These are phyloP conservation scores for Ophiostoma australiae DNA, from an alignment of 2,329 filamentous ascomycete species.

Conservation along the genomic window DNA sequence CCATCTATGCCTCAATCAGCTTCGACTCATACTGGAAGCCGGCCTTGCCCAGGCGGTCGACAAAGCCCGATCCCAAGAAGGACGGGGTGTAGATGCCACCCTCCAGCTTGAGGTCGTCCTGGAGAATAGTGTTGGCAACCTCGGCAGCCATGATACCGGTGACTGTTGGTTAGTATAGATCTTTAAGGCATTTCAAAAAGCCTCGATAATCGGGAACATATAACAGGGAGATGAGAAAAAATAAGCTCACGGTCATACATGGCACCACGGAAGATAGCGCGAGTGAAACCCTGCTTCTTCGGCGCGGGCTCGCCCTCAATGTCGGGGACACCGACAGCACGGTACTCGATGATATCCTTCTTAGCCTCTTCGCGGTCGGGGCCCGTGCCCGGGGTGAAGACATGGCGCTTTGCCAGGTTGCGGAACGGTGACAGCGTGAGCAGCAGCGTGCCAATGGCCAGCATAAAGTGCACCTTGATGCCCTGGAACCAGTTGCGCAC, in stretches of 20 bases:
- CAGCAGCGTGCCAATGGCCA: constrained; percentile 43
- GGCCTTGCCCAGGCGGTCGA: constrained; percentile 56
- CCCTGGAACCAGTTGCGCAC: constrained; percentile 48
- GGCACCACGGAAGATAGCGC: constrained; percentile 54
- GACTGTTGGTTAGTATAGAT: constrained; percentile 41
- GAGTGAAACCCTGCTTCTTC: constrained; percentile 50
- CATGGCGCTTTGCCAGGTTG: constrained; percentile 40
- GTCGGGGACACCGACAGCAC: constrained; percentile 60
- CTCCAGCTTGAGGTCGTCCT: constrained; percentile 55
- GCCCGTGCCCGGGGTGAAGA: constrained; percentile 53
- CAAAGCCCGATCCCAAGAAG: constrained; percentile 60
- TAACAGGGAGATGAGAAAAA: too few relatives aligned
- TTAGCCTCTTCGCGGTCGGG: constrained; percentile 48
- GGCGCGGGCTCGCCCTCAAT: constrained; percentile 30
- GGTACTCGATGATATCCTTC: constrained; percentile 59
- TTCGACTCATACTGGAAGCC: constrained; percentile 60
- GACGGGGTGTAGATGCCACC: constrained; percentile 70
- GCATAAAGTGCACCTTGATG: constrained; percentile 45
- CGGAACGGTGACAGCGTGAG: constrained; percentile 43
- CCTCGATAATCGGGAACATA: background rate
- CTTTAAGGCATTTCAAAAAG: background rate
- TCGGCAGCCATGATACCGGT: constrained; percentile 61
- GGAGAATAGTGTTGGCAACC: constrained; percentile 60
- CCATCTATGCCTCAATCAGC: constrained; percentile 27
- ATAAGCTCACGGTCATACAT: constrained; percentile 58